Conservation (phyloP, 331 rosid species). For the Acacia pycnantha region DNA sequence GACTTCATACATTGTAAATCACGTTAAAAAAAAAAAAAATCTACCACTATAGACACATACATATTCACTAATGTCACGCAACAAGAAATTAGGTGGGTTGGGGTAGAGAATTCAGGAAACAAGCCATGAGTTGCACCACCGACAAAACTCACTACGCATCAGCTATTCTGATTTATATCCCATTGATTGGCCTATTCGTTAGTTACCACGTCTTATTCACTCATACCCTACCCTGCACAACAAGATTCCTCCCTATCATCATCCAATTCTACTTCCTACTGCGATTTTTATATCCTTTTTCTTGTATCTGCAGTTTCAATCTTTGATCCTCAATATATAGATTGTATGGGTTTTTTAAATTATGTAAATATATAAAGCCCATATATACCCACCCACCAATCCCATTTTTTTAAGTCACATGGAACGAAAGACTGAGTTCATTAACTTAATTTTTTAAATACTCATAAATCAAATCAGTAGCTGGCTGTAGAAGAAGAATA, state of each 20-base stretch:
- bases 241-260: not conserved
- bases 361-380: no score
- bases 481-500: not conserved
- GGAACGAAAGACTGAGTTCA: not conserved
- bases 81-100: not conserved
- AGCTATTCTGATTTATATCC: not conserved
- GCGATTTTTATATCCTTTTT: no score
- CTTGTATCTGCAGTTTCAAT: no score
- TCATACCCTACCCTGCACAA: not conserved
- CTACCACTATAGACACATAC: no score
- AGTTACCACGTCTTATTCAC: not conserved
- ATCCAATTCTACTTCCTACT: not conserved
- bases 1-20: no score
- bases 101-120: not conserved
- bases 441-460: not conserved
- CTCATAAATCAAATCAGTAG: not conserved
- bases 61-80: no score
- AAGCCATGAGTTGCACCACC: not conserved
- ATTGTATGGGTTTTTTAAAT: no score
- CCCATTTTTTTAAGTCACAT: no score
- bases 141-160: not conserved
- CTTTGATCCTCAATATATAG: not conserved
- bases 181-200: not conserved
- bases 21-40: no score
- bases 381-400: no score